phyloP scores from a whole-genome alignment of 352 stramenopile genomes.

The Pythium utonaiense region DNA sequence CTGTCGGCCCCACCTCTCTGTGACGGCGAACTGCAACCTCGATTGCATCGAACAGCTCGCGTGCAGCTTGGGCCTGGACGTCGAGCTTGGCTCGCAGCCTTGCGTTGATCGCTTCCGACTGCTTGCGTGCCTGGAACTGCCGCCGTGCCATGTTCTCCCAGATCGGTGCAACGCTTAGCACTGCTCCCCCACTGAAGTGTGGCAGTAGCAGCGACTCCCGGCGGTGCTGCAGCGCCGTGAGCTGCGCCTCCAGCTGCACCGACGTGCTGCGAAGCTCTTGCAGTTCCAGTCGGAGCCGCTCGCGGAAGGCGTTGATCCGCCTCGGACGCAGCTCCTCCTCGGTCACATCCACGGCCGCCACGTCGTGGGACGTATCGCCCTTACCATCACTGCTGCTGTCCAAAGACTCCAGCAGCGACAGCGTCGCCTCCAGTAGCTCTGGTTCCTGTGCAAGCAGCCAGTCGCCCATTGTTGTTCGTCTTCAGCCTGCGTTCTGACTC shows the following conservation, averaged over 20 bases:
- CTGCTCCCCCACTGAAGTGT: slow-evolving; percentile 4
- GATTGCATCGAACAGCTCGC: slow-evolving; percentile 11
- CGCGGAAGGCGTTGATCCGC: slow-evolving; percentile 20
- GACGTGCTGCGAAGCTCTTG: slow-evolving; percentile 21
- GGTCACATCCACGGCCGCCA: no score
- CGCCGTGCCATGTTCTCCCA: slow-evolving; percentile 27
- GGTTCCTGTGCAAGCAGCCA: no score
- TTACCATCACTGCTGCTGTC: no score
- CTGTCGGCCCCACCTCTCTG: not conserved
- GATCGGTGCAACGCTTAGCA: slow-evolving; percentile 11
- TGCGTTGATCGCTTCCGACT: slow-evolving; percentile 15
- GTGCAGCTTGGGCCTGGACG: not conserved
- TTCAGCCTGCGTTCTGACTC: no score
- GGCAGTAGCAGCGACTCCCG: slow-evolving; percentile 8
- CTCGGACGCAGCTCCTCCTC: no score
- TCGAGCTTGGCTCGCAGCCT: slow-evolving; percentile 9
- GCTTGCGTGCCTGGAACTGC: slow-evolving; percentile 17
- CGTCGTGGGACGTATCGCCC: no score
- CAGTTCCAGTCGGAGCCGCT: slow-evolving; percentile 32
- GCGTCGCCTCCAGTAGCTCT: no score
- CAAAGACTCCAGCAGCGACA: no score
- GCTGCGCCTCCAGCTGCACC: slow-evolving; percentile 23
- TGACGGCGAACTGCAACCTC: not conserved
- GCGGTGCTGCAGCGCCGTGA: slow-evolving; percentile 18
- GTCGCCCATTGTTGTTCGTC: no score